A percentile compares a stretch with the other conserved stretches of the same genome.
Conservation (phyloP, 225 moss, liverwort and hornwort species). For the Physcomitrium patens region DNA sequence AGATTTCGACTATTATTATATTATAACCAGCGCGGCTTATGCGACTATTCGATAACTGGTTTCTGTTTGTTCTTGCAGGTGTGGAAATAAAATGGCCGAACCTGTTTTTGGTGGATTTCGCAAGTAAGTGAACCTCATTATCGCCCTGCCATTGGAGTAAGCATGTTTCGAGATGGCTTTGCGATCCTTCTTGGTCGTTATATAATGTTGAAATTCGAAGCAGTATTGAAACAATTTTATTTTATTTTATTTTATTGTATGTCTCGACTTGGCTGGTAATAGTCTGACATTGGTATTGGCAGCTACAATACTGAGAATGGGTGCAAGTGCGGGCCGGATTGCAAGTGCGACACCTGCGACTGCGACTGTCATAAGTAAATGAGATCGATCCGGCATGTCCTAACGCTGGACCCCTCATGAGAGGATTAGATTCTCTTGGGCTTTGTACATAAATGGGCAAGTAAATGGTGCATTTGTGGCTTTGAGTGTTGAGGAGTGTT, state of each 20-base stretch:
- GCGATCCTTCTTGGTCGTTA: not conserved
- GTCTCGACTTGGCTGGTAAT: too few relatives aligned
- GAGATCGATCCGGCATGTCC: not conserved
- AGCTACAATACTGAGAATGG: conserved; percentile 52
- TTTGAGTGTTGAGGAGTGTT: too few relatives aligned
- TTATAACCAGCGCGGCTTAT: too few relatives aligned
- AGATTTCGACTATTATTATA: not conserved
- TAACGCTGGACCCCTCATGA: not conserved
- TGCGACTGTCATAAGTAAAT: conserved; percentile 52
- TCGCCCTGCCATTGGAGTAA: too few relatives aligned
- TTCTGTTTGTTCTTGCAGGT: conserved; percentile 19
- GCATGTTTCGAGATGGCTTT: not conserved
- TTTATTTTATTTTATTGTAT: not conserved
- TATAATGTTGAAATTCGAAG: not conserved
- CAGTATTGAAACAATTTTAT: not conserved
- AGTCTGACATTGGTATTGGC: conserved; percentile 10
- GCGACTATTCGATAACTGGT: not conserved
- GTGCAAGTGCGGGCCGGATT: conserved; percentile 59
- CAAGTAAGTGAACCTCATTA: conserved; percentile 33
- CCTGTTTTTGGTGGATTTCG: conserved; percentile 49
- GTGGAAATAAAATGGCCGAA: conserved; percentile 34
- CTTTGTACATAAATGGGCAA: too few relatives aligned
- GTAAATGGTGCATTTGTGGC: too few relatives aligned
- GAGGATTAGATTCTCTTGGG: too few relatives aligned
- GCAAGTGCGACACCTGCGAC: conserved; percentile 46